Evolutionary conservation across 2,329 filamentous ascomycete species (phyloP).

Genomic region (Metarhizium brunneum): DNA sequence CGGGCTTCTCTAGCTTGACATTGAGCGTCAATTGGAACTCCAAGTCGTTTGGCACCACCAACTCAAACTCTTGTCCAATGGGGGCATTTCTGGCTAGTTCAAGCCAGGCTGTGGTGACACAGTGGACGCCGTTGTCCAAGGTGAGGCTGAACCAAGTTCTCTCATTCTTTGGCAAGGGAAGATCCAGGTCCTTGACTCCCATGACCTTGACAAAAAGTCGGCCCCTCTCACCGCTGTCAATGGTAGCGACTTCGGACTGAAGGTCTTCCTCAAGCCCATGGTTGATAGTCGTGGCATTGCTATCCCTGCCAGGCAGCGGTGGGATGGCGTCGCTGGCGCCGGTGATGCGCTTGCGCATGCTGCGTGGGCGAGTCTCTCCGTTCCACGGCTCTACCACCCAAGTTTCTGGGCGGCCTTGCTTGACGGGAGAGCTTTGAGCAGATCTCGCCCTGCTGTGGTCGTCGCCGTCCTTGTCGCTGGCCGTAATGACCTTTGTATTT

Average conservation of each 20-base stretch:
- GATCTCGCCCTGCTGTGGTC: slow-evolving; percentile 47
- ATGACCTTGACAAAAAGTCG: slow-evolving; percentile 98
- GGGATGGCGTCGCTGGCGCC: slow-evolving; percentile 54
- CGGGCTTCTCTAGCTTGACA: slow-evolving; percentile 82
- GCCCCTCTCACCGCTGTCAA: slow-evolving; percentile 79
- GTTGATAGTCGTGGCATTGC: slow-evolving; percentile 59
- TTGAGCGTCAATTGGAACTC: slow-evolving; percentile 97
- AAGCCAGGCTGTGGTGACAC: slow-evolving; percentile 91
- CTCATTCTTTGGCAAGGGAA: slow-evolving; percentile 85
- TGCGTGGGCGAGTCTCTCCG: slow-evolving; percentile 60
- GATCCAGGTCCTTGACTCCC: slow-evolving; percentile 88
- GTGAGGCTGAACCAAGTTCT: slow-evolving; percentile 92
- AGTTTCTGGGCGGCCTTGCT: slow-evolving; percentile 75
- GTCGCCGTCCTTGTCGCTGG: slow-evolving; percentile 66
- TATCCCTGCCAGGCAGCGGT: slow-evolving; percentile 80
- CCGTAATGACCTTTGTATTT: slow-evolving; percentile 93
- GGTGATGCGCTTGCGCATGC: slow-evolving; percentile 42
- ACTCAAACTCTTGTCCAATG: slow-evolving; percentile 96
- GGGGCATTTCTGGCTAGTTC: slow-evolving; percentile 87
- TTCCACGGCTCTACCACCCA: slow-evolving; percentile 99
- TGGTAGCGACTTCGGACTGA: slow-evolving; percentile 45
- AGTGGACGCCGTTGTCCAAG: slow-evolving; percentile 96
- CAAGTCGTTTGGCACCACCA: slow-evolving; percentile 94
- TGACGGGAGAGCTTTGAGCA: slow-evolving; percentile 58
- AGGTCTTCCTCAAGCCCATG: slow-evolving; percentile 62